Percentiles rank a stretch among this genome's conserved stretches.
phyloP scores from a whole-genome alignment of 305 asterid genomes.

The Caryopteris hybrid region DNA sequence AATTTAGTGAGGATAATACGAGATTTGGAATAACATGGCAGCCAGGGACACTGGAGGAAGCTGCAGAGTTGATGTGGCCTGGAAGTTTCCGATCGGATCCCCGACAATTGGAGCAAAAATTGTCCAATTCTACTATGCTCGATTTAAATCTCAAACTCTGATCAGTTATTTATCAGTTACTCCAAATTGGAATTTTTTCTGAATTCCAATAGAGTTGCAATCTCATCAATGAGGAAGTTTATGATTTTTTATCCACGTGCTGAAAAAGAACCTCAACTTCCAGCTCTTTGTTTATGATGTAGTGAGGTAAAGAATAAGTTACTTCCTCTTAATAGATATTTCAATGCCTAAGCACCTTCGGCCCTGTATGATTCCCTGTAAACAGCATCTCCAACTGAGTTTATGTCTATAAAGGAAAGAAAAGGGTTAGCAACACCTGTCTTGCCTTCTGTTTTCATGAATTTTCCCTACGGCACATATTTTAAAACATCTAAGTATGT shows the following conservation, averaged over 20 bases:
- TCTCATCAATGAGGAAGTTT: conserved; percentile 8
- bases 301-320: conserved; percentile 9
- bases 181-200: conserved; percentile 3
- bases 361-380: not conserved
- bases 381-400: conserved; percentile 1
- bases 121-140: conserved; percentile 40
- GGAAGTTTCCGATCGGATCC: conserved; percentile 69
- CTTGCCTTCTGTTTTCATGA: not conserved
- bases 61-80: conserved; percentile 65
- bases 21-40: conserved; percentile 39
- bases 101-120: conserved; percentile 42
- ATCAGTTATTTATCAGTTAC: conserved; percentile 17
- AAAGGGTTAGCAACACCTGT: not conserved
- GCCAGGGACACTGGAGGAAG: conserved; percentile 32
- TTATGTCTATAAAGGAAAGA: conserved; percentile 8
- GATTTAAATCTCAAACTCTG: conserved; percentile 89
- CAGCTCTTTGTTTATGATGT: conserved; percentile 13
- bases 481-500: no score
- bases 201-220: conserved; percentile 14
- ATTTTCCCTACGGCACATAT: no score
- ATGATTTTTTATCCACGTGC: no score
- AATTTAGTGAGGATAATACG: conserved; percentile 36
- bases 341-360: conserved; percentile 2
- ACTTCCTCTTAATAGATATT: conserved; percentile 11
- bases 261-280: conserved; percentile 8